These are phyloP conservation scores for Monilinia fructigena DNA, from an alignment of 2,329 filamentous ascomycete genomes.

Conservation along the genomic window DNA sequence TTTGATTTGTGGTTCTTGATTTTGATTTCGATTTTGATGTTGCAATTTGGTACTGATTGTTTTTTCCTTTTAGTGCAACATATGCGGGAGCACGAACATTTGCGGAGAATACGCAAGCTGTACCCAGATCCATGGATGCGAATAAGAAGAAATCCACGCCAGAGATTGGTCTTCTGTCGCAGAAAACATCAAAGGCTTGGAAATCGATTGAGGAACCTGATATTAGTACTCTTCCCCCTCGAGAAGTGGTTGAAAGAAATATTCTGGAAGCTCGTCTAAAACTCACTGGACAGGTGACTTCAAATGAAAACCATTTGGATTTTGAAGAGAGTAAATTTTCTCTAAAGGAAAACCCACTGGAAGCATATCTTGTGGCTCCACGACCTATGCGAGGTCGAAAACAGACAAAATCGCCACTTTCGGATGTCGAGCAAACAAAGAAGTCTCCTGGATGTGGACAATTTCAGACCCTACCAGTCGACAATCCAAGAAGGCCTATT, in stretches of 20 bases:
- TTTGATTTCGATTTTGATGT: not conserved
- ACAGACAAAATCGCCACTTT: not conserved
- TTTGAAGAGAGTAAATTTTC: no score
- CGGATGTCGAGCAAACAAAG: not conserved
- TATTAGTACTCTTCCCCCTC: conserved; percentile 15
- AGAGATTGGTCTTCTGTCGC: conserved; percentile 15
- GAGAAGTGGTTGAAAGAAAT: conserved; percentile 4
- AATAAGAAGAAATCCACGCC: conserved; percentile 1
- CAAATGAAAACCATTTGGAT: not conserved
- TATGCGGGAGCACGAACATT: conserved; percentile 14
- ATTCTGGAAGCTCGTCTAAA: not conserved
- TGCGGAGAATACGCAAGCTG: not conserved
- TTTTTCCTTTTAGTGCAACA: conserved; percentile 1
- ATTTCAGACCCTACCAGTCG: not conserved
- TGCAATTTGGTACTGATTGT: not conserved
- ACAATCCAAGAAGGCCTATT: not conserved
- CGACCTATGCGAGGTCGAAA: conserved; percentile 4
- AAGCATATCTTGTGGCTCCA: conserved; percentile 6
- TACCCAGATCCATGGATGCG: not conserved
- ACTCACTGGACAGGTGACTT: not conserved
- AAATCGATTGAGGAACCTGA: conserved; percentile 14
- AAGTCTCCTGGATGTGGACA: not conserved
- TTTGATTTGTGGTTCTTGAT: not conserved
- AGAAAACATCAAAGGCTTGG: conserved; percentile 20
- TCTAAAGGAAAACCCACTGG: not conserved